phyloP scores from a whole-genome alignment of 176 grass and related monocot genomes.

The Triticum monococcum region DNA sequence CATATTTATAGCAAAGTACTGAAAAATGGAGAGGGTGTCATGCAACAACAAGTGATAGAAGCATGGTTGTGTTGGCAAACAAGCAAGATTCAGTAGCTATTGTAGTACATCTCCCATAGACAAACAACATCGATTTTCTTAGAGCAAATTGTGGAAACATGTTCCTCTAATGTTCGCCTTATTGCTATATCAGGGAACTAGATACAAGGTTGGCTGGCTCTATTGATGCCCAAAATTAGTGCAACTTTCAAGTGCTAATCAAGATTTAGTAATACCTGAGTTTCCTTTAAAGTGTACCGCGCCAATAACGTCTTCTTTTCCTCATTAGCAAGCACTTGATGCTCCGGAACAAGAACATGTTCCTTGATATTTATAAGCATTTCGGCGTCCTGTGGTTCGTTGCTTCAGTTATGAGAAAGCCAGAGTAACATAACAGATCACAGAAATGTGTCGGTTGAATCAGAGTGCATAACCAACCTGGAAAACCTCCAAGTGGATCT shows the following conservation, averaged over 20 bases:
- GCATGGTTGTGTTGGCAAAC: neutral
- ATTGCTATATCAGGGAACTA: neutral
- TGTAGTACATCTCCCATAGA: neutral
- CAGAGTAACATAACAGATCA: neutral
- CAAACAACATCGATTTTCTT: neutral
- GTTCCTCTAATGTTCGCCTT: neutral
- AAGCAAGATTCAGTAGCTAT: conserved; percentile 7
- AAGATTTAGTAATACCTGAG: conserved; percentile 59
- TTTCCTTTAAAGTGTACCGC: conserved; percentile 89
- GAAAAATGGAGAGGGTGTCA: neutral
- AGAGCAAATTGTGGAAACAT: neutral
- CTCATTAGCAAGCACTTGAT: conserved; percentile 79
- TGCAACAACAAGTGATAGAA: neutral
- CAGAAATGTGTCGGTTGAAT: neutral
- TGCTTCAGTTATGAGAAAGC: conserved; percentile 26
- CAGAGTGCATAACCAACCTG: conserved; percentile 47
- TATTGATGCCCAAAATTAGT: neutral
- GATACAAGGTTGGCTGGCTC: neutral
- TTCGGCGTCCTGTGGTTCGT: conserved; percentile 68
- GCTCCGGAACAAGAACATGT: conserved; percentile 84
- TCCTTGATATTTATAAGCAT: conserved; percentile 92
- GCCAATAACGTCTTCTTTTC: conserved; percentile 87
- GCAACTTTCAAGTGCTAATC: neutral
- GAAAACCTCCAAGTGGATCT: conserved; percentile 85
- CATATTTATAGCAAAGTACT: neutral